Percentiles rank a stretch among this genome's conserved stretches.
phyloP scores from a whole-genome alignment of 768 basidiomycete genomes.

The Tulasnella sp. region DNA sequence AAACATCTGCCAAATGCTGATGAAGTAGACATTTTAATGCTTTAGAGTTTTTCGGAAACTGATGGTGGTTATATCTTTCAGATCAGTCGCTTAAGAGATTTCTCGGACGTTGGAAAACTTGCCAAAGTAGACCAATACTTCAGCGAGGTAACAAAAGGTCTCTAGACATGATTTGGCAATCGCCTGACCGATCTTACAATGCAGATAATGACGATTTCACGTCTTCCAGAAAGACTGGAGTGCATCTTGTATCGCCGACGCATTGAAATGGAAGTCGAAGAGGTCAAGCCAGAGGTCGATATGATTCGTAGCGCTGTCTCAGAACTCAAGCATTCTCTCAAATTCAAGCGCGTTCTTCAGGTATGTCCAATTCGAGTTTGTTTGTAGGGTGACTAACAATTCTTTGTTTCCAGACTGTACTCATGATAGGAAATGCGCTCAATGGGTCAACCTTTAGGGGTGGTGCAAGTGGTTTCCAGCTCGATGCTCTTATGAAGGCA shows the following conservation, averaged over 20 bases:
- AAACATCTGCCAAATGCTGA: constrained; percentile 69
- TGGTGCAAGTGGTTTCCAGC: constrained; percentile 68
- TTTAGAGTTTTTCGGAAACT: no score
- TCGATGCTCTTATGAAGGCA: constrained; percentile 75
- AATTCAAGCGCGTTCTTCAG: constrained; percentile 59
- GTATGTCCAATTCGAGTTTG: constrained; percentile 27
- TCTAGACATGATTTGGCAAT: no score
- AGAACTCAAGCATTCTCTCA: constrained; percentile 49
- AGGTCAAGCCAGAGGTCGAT: constrained; percentile 69
- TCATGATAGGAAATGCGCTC: constrained; percentile 67
- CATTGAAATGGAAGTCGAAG: constrained; percentile 69
- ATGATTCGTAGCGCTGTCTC: constrained; percentile 54
- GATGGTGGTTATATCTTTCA: no score
- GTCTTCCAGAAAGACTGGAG: constrained; percentile 56
- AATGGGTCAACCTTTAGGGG: constrained; percentile 78
- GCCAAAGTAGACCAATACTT: constrained; percentile 80
- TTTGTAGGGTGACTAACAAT: background rate
- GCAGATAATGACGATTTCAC: constrained; percentile 67
- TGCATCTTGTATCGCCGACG: constrained; percentile 77
- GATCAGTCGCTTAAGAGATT: constrained; percentile 53
- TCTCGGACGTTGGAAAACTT: constrained; percentile 57
- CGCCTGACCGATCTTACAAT: background rate
- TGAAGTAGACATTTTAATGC: constrained; percentile 38
- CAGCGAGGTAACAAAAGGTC: constrained; percentile 38
- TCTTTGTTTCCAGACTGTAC: constrained; percentile 44